Conservation (phyloP, 371 early-diverging fungal species). For the Mucor velutinosus region DNA sequence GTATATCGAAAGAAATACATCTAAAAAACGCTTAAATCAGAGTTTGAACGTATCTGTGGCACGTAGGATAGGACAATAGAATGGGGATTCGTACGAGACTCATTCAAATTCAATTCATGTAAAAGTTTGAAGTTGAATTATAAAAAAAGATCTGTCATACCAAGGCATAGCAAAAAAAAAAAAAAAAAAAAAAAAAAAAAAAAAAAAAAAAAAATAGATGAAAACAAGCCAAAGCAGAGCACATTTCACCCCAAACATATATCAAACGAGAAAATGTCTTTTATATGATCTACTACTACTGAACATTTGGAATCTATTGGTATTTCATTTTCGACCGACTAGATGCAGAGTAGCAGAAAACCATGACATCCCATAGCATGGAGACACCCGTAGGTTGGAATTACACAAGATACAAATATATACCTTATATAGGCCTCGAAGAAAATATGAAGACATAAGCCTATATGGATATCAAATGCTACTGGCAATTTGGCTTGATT, state of each 20-base stretch:
- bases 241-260: background rate
- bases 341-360: background rate
- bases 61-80: background rate
- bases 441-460: background rate
- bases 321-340: background rate
- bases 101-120: background rate
- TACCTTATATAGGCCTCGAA: background rate
- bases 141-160: constrained; percentile 3
- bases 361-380: background rate
- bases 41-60: background rate
- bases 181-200: background rate
- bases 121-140: background rate
- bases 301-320: background rate
- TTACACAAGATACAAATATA: constrained; percentile 2
- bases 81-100: background rate
- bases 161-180: background rate
- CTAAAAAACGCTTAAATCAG: background rate
- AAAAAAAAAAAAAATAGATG: background rate
- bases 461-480: background rate
- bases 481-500: background rate
- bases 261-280: background rate
- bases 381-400: background rate
- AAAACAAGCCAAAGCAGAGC: background rate
- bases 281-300: background rate
- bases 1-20: background rate